phyloP scores from a whole-genome alignment of 1,139 yeast species.

The Suhomyces bokatorum region DNA sequence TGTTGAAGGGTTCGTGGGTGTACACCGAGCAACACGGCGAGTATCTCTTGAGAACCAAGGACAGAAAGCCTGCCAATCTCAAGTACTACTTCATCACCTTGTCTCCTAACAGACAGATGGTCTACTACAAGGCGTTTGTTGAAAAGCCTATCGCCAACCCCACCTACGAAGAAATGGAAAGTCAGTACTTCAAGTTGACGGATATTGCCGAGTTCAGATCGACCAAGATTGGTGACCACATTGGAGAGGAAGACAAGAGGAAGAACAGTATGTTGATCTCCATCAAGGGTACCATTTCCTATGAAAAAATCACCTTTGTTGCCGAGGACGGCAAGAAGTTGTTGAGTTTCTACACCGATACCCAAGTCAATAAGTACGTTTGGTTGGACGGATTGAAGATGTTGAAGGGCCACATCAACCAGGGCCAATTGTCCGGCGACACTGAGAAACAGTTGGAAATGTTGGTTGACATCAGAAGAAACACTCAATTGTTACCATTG shows the following conservation, averaged over 20 bases:
- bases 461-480: conserved; percentile 59
- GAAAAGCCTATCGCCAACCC: conserved; percentile 52
- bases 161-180: conserved; percentile 54
- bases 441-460: conserved; percentile 59
- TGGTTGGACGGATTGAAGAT: conserved; percentile 83
- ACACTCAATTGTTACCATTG: conserved; percentile 64
- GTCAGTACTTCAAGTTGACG: conserved; percentile 30
- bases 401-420: conserved; percentile 42
- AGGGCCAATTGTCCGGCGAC: conserved; percentile 52
- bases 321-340: conserved; percentile 44
- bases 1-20: conserved; percentile 86
- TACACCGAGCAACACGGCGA: conserved; percentile 64
- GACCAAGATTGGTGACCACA: conserved; percentile 42
- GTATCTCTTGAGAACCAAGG: conserved; percentile 29
- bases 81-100: conserved; percentile 59
- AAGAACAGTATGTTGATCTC: conserved; percentile 46
- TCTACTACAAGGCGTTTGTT: conserved; percentile 62
- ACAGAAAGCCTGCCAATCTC: conserved; percentile 23
- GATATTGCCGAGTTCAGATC: conserved; percentile 46
- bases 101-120: conserved; percentile 68
- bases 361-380: conserved; percentile 65
- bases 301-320: conserved; percentile 53
- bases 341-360: conserved; percentile 67
- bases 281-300: conserved; percentile 53
- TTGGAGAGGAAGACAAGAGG: conserved; percentile 41